These are phyloP conservation scores for Metschnikowia anglica DNA, from an alignment of 805 yeast species.

Conservation along the genomic window DNA sequence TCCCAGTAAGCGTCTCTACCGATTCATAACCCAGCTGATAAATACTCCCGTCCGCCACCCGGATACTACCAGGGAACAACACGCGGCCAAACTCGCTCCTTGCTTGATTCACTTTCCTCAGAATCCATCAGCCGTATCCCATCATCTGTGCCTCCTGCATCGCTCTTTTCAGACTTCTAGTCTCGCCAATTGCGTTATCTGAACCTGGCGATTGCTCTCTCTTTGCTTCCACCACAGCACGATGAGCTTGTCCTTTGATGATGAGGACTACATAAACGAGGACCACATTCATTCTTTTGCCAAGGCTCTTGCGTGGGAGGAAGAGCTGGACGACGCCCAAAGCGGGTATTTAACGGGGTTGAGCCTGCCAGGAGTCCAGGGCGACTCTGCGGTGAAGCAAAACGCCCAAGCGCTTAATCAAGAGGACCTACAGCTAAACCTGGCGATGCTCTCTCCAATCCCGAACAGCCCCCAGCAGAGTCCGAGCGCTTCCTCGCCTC, in stretches of 20 bases:
- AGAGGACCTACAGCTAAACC: conserved; percentile 8
- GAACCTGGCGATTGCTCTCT: neutral
- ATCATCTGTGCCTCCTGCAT: too few species aligned
- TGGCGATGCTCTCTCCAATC: conserved; percentile 12
- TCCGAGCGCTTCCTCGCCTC: neutral
- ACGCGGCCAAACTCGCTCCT: too few species aligned
- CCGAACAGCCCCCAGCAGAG: conserved; percentile 2
- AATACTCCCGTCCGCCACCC: neutral
- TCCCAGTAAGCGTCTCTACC: neutral
- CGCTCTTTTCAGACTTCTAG: neutral
- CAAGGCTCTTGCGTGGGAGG: conserved; percentile 40
- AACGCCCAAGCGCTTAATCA: conserved; percentile 10
- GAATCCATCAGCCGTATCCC: too few species aligned
- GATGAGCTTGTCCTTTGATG: conserved; percentile 18
- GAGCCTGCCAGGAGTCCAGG: conserved; percentile 9
- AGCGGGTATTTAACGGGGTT: conserved; percentile 9
- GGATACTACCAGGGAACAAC: too few species aligned
- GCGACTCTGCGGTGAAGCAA: conserved; percentile 4
- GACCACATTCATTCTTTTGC: conserved; percentile 42
- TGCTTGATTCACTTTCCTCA: too few species aligned
- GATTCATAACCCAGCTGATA: neutral
- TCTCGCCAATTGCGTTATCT: neutral
- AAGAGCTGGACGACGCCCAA: conserved; percentile 14
- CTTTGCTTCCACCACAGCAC: neutral
- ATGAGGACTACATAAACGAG: conserved; percentile 33